Conservation (phyloP, 352 stramenopile species). For the Phytophthora kernoviae region DNA sequence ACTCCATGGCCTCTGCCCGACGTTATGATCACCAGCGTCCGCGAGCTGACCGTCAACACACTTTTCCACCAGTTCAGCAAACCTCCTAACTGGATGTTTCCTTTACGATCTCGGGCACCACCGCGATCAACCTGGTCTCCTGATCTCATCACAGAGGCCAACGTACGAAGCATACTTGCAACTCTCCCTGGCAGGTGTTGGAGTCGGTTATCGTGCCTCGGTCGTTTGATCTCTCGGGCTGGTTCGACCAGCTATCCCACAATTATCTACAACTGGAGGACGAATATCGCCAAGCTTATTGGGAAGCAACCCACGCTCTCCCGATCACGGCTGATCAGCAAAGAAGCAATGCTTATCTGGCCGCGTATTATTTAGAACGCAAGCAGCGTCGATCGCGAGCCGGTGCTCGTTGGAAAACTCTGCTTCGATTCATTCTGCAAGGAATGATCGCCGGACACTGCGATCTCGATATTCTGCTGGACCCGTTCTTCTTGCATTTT, state of each 20-base stretch:
- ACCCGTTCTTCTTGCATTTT: not conserved
- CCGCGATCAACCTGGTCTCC: not conserved
- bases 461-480: conserved; percentile 5
- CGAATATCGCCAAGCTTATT: not conserved
- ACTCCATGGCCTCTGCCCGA: no score
- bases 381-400: not conserved
- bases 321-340: not conserved
- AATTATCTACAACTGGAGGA: not conserved
- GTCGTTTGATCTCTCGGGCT: not conserved
- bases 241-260: not conserved
- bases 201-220: not conserved
- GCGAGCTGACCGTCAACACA: not conserved
- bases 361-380: not conserved
- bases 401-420: not conserved
- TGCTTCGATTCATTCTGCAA: not conserved
- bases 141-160: not conserved
- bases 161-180: not conserved
- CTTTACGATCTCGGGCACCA: not conserved
- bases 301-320: conserved; percentile 1
- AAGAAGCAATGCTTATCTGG: not conserved
- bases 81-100: not conserved
- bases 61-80: not conserved
- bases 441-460: not conserved
- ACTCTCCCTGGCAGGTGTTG: not conserved
- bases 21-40: not conserved